These are phyloP conservation scores for Quercus wislizeni DNA, from an alignment of 306 rosid genomes.

Conservation along the genomic window DNA sequence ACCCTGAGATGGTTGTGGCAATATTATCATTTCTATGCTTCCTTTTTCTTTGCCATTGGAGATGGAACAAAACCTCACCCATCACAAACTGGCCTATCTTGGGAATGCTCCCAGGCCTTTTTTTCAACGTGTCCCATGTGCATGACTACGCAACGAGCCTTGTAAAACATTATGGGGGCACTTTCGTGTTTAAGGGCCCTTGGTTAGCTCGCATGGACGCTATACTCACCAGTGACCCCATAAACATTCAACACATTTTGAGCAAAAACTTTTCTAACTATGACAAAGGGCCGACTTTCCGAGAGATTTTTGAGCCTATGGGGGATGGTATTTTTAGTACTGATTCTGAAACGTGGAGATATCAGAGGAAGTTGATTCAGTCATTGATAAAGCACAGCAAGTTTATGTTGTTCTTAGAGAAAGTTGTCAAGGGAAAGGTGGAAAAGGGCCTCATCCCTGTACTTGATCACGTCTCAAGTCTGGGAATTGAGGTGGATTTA, in stretches of 20 bases:
- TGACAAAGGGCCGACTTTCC: conserved; percentile 24
- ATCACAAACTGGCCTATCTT: background rate
- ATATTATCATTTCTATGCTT: background rate
- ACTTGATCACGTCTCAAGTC: conserved; percentile 1
- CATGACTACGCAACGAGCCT: background rate
- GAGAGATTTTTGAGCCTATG: conserved; percentile 25
- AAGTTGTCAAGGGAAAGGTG: conserved; percentile 6
- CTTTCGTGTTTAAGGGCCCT: conserved; percentile 4
- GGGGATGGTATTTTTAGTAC: conserved; percentile 39
- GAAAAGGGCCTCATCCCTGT: conserved; percentile 13
- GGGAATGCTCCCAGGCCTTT: conserved; percentile 11
- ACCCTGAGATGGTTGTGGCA: background rate
- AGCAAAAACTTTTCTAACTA: background rate
- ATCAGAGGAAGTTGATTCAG: conserved; percentile 21
- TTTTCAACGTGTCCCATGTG: background rate
- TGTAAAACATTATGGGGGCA: background rate
- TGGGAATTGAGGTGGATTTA: too few relatives aligned
- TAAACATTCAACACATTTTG: conserved; percentile 24
- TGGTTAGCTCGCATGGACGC: conserved; percentile 18
- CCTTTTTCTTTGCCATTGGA: background rate
- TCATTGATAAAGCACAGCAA: background rate
- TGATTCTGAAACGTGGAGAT: conserved; percentile 25
- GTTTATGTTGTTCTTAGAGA: background rate
- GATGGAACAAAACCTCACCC: background rate
- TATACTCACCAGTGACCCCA: conserved; percentile 25